Evolutionary conservation across 192 early-diverging fungal species (phyloP).

Genomic region (Rhizophagus clarus): DNA sequence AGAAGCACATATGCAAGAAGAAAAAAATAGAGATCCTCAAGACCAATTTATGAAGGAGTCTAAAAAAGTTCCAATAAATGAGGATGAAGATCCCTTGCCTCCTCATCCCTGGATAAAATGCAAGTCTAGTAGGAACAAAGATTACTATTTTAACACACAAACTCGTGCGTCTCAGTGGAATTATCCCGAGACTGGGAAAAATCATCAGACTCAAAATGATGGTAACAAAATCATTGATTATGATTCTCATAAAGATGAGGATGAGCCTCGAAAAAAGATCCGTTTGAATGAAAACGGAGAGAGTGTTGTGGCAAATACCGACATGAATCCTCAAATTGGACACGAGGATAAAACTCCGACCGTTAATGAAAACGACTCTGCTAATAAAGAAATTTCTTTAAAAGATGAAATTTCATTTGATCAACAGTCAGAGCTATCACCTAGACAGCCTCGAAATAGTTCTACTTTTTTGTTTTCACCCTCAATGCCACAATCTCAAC

Average conservation of each 20-base stretch:
- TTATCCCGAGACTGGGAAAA: not conserved
- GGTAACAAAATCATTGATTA: not conserved
- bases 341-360: not conserved
- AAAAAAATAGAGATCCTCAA: not conserved
- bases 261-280: not conserved
- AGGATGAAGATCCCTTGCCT: not conserved
- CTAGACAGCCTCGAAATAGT: not conserved
- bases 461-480: not conserved
- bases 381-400: not conserved
- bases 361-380: not conserved
- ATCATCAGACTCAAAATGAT: not conserved
- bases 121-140: slow-evolving; percentile 25
- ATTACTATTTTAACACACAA: slow-evolving; percentile 22
- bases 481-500: not conserved
- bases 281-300: not conserved
- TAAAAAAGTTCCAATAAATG: not conserved
- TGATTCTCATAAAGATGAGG: not conserved
- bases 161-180: slow-evolving; percentile 19
- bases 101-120: slow-evolving; percentile 29
- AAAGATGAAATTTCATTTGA: not conserved
- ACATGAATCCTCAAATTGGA: not conserved
- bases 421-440: not conserved
- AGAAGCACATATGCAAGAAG: not conserved
- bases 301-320: not conserved
- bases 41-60: not conserved